A percentile compares a stretch with the other conserved stretches of the same genome.
These are phyloP conservation scores for Urostyla sp. DNA, from an alignment of 73 alveolate species.

Conservation along the genomic window DNA sequence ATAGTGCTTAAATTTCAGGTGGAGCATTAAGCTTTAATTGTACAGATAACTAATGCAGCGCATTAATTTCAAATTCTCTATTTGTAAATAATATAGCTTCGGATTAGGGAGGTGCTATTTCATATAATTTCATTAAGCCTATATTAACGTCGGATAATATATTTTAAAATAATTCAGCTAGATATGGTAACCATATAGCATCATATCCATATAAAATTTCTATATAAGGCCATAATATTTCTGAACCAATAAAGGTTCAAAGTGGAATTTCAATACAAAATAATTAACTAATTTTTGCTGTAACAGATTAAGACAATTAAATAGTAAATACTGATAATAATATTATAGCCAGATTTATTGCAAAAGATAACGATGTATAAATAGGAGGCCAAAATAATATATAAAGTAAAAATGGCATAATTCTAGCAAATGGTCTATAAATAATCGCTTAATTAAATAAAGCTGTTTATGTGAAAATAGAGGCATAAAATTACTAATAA, in stretches of 20 bases:
- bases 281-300: neutral
- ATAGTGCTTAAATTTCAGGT: no score
- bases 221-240: neutral
- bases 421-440: slow-evolving; percentile 12
- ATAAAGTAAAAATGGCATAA: neutral
- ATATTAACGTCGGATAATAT: neutral
- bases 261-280: neutral
- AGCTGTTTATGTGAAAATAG: no score
- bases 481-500: no score
- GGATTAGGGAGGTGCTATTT: neutral
- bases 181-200: no score
- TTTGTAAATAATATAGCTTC: neutral
- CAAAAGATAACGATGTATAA: neutral
- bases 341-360: neutral
- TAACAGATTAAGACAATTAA: neutral
- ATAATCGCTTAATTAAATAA: neutral
- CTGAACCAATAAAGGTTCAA: neutral
- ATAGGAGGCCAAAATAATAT: no score
- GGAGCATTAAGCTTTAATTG: no score
- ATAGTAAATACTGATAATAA: neutral
- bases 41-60: neutral
- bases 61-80: neutral
- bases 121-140: neutral
- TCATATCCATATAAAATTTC: neutral
- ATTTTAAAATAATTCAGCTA: neutral